A percentile compares a stretch with the other conserved stretches of the same genome.
These are phyloP conservation scores for Xerocomellus chrysenteron DNA, from an alignment of 768 basidiomycete species.

Conservation along the genomic window DNA sequence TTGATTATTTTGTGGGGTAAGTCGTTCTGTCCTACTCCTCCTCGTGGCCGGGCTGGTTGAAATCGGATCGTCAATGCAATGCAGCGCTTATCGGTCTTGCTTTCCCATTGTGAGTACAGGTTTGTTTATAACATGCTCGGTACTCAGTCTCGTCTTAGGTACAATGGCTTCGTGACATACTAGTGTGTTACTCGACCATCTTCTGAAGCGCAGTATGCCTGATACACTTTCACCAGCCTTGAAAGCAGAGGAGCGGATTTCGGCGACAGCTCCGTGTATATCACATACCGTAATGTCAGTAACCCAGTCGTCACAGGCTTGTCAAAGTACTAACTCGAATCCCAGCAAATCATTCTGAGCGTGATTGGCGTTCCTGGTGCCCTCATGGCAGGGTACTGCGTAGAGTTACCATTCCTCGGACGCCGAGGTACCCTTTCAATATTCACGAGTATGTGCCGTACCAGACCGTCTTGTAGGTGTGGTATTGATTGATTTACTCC, in stretches of 20 bases:
- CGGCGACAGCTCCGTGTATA: conserved; percentile 66
- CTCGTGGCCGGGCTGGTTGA: not conserved
- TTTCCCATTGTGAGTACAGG: conserved; percentile 55
- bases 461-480: not conserved
- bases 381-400: conserved; percentile 51
- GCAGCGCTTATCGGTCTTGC: conserved; percentile 74
- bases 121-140: not conserved
- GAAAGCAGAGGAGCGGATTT: conserved; percentile 65
- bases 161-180: conserved; percentile 54
- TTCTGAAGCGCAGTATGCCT: not conserved
- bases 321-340: conserved; percentile 6
- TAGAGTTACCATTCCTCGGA: conserved; percentile 51
- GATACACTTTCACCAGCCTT: conserved; percentile 41
- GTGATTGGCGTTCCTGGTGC: conserved; percentile 60
- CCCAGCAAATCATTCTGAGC: conserved; percentile 54
- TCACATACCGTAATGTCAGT: conserved; percentile 69
- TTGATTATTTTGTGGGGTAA: conserved; percentile 55
- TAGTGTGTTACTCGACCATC: conserved; percentile 34
- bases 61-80: conserved; percentile 2
- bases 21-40: not conserved
- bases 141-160: conserved; percentile 28
- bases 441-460: conserved; percentile 41
- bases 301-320: not conserved
- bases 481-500: not conserved
- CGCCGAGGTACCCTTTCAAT: conserved; percentile 53